Evolutionary conservation across 2,329 filamentous ascomycete genomes (phyloP).

Genomic region (Colletotrichum zoysiae): DNA sequence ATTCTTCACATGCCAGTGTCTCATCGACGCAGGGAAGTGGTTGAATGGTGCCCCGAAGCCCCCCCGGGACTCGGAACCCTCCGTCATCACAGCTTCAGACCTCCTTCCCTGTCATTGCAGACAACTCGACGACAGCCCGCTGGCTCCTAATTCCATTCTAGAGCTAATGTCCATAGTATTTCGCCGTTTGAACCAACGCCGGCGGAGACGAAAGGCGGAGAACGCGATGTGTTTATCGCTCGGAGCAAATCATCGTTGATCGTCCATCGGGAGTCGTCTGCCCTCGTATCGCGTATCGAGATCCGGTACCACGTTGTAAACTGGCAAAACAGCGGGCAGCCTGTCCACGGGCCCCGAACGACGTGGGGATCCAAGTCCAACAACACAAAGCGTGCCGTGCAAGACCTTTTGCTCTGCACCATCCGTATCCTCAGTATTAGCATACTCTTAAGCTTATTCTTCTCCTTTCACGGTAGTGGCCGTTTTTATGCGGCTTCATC

Average conservation of each 20-base stretch:
- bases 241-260: slow-evolving; percentile 26
- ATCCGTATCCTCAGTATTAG: too few species aligned
- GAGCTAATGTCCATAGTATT: neutral
- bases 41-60: slow-evolving; percentile 5
- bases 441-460: too few species aligned
- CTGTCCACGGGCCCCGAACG: slow-evolving; percentile 6
- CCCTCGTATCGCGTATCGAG: slow-evolving; percentile 32
- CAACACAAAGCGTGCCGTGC: neutral
- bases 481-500: slow-evolving; percentile 9
- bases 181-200: slow-evolving; percentile 7
- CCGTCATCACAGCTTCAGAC: slow-evolving; percentile 5
- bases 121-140: slow-evolving; percentile 8
- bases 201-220: slow-evolving; percentile 31
- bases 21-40: slow-evolving; percentile 29
- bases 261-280: slow-evolving; percentile 5
- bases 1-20: slow-evolving; percentile 26
- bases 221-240: slow-evolving; percentile 22
- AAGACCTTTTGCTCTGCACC: neutral
- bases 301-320: slow-evolving; percentile 24
- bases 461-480: neutral
- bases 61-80: slow-evolving; percentile 10
- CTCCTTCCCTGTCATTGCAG: slow-evolving; percentile 14
- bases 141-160: slow-evolving; percentile 12
- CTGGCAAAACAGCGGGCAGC: slow-evolving; percentile 12
- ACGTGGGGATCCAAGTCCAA: neutral